These are phyloP conservation scores for Penicillium bovifimosum DNA, from an alignment of 495 filamentous ascomycete species.

Conservation along the genomic window DNA sequence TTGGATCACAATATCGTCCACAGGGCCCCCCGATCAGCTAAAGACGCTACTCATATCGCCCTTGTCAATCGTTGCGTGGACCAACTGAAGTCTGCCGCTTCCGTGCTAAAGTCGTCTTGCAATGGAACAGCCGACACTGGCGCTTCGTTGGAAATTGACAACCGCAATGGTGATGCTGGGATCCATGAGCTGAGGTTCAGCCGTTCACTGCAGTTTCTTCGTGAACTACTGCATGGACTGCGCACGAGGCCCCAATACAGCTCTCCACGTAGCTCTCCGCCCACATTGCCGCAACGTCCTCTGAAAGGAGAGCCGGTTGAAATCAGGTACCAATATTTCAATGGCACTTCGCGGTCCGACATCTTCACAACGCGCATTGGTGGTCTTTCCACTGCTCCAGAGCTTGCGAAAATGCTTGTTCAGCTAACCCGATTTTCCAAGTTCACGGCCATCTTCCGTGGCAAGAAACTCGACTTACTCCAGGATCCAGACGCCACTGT, in stretches of 20 bases:
- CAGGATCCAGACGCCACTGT: constrained; percentile 34
- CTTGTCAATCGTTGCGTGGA: constrained; percentile 72
- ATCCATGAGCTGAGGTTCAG: constrained; percentile 58
- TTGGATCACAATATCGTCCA: constrained; percentile 49
- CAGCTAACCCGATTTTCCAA: constrained; percentile 66
- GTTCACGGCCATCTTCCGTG: constrained; percentile 50
- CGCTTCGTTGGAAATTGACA: constrained; percentile 45
- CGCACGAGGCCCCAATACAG: constrained; percentile 50
- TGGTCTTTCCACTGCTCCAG: constrained; percentile 61
- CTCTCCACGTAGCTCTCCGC: constrained; percentile 37
- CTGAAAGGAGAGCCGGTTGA: constrained; percentile 55
- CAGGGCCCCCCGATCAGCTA: constrained; percentile 39
- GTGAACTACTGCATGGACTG: constrained; percentile 51
- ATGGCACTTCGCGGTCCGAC: constrained; percentile 50
- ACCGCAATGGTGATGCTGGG: constrained; percentile 36
- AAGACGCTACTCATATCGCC: constrained; percentile 68
- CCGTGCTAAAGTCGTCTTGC: constrained; percentile 47
- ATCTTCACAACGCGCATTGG: constrained; percentile 58
- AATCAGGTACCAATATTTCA: constrained; percentile 69
- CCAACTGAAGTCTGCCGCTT: constrained; percentile 66
- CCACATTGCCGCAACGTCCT: constrained; percentile 34
- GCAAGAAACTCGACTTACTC: constrained; percentile 43
- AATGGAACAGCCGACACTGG: constrained; percentile 38
- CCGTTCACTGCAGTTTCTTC: constrained; percentile 57
- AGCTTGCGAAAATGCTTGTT: constrained; percentile 57